Evolutionary conservation across 768 basidiomycete species (phyloP).

Genomic region (Podaxis carcinomalis): DNA sequence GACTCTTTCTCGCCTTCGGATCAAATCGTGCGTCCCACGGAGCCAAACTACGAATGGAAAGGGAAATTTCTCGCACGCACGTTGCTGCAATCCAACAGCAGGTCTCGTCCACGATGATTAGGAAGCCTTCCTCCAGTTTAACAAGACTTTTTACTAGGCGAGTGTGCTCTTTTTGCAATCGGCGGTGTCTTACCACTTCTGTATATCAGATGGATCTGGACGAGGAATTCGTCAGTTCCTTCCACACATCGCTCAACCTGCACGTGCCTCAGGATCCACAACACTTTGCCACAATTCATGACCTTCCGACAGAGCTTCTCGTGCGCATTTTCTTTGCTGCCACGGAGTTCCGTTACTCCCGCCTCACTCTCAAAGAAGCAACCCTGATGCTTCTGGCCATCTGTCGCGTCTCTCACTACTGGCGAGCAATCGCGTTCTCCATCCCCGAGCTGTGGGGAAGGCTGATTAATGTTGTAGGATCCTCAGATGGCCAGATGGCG

Average conservation of each 20-base stretch:
- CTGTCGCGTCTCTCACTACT: background rate
- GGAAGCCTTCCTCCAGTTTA: background rate
- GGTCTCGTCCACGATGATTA: background rate
- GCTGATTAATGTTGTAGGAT: slow-evolving; percentile 1
- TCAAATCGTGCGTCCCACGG: background rate
- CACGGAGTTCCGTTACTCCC: background rate
- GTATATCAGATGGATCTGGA: background rate
- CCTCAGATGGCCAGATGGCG: background rate
- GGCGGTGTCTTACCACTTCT: background rate
- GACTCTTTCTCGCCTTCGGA: background rate
- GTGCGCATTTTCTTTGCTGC: background rate
- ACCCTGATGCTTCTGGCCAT: background rate
- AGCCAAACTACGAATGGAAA: background rate
- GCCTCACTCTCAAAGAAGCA: background rate
- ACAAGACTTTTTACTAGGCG: background rate
- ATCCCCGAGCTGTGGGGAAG: slow-evolving; percentile 5
- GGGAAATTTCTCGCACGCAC: background rate
- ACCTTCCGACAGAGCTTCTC: slow-evolving; percentile 2
- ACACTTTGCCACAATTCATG: background rate
- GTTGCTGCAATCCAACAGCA: background rate
- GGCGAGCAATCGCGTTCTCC: slow-evolving; percentile 3
- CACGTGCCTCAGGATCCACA: background rate
- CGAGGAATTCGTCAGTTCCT: background rate
- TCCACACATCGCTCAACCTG: background rate
- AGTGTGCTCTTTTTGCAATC: background rate